Evolutionary conservation across 208 protist genomes (phyloP).

Genomic region (Trypanosoma mega): DNA sequence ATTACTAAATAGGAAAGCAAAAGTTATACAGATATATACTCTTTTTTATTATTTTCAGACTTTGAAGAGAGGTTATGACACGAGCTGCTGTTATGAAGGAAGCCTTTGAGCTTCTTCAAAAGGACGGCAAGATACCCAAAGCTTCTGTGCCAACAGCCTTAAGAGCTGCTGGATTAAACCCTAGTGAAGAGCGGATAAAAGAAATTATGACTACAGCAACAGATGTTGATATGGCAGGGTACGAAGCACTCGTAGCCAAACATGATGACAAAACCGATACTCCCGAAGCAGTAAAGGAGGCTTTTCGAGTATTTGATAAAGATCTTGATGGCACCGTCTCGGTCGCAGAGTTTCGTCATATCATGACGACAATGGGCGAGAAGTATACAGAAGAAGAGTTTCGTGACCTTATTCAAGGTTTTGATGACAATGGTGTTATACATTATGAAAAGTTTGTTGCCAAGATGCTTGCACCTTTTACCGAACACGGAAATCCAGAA

Average conservation of each 20-base stretch:
- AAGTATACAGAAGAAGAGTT: conserved; percentile 96
- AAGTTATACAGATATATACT: neutral
- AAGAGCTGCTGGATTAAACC: conserved; percentile 86
- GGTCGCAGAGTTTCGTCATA: conserved; percentile 94
- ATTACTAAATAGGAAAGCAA: conserved; percentile 1
- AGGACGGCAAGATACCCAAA: conserved; percentile 87
- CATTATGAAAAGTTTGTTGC: conserved; percentile 90
- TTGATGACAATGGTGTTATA: conserved; percentile 88
- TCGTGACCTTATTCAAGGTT: conserved; percentile 89
- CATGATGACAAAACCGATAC: conserved; percentile 91
- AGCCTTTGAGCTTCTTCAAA: conserved; percentile 89
- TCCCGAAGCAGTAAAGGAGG: conserved; percentile 94
- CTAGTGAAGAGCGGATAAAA: conserved; percentile 91
- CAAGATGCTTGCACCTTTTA: conserved; percentile 91
- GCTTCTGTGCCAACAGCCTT: conserved; percentile 84
- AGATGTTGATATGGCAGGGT: conserved; percentile 82
- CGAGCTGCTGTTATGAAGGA: conserved; percentile 79
- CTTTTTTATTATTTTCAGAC: neutral
- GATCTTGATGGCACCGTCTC: conserved; percentile 94
- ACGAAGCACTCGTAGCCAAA: conserved; percentile 82
- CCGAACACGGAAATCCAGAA: conserved; percentile 71
- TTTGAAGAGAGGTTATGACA: conserved; percentile 37
- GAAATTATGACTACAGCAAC: conserved; percentile 78
- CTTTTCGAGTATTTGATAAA: conserved; percentile 97
- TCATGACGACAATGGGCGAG: conserved; percentile 97